Evolutionary conservation across 306 rosid genomes (phyloP).

Genomic region (Ziziphus jujuba): DNA sequence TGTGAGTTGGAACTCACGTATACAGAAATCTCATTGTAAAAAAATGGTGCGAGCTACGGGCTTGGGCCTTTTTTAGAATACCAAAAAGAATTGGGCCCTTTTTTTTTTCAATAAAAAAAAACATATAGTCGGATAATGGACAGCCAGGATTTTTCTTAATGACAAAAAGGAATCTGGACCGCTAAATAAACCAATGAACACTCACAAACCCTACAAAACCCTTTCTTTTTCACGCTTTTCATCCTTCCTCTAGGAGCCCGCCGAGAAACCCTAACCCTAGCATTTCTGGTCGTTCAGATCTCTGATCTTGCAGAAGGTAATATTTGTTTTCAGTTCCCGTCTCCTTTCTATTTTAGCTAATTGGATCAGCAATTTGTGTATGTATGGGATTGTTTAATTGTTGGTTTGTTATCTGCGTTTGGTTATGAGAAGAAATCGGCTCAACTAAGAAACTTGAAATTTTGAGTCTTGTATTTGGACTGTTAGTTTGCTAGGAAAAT

Average conservation of each 20-base stretch:
- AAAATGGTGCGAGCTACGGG: no score
- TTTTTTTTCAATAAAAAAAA: no score
- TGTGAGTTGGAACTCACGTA: no score
- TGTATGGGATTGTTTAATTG: no score
- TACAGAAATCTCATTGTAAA: no score
- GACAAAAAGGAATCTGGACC: not conserved
- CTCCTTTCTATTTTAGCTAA: not conserved
- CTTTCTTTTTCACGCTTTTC: not conserved
- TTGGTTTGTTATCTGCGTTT: no score
- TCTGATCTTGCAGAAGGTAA: no score
- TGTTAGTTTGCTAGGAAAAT: not conserved
- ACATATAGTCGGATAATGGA: not conserved
- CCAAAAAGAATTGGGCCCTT: no score
- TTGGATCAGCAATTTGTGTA: not conserved
- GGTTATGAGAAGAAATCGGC: no score
- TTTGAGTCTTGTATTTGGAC: no score
- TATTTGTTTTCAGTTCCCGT: not conserved
- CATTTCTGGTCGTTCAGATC: not conserved
- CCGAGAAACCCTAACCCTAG: conserved; percentile 23
- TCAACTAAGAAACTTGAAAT: no score
- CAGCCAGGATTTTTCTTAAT: not conserved
- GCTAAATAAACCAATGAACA: not conserved
- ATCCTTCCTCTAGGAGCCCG: not conserved
- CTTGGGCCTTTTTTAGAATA: no score
- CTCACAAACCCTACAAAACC: conserved; percentile 34